Percentiles rank a stretch among this genome's conserved stretches.
phyloP scores from a whole-genome alignment of 257 asterid species.

The Thymus mandschuricus region DNA sequence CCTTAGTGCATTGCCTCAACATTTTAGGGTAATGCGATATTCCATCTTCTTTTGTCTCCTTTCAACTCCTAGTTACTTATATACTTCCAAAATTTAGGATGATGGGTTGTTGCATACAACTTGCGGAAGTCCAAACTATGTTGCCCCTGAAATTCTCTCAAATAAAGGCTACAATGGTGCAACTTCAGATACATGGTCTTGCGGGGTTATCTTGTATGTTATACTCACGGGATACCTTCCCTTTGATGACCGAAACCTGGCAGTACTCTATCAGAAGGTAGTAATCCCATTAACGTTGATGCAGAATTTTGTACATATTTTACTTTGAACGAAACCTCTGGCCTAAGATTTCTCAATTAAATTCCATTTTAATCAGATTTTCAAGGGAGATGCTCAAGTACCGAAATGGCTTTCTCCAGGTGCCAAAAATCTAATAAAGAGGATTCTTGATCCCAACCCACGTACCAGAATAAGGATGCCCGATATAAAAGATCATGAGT shows the following conservation, averaged over 20 bases:
- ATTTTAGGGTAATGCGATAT: conserved; percentile 66
- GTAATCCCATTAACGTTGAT: conserved; percentile 32
- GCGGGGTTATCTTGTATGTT: conserved; percentile 90
- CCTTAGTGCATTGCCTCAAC: conserved; percentile 97
- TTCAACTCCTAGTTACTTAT: neutral
- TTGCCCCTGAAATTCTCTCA: conserved; percentile 93
- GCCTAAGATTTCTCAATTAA: conserved; percentile 13
- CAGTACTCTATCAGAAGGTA: conserved; percentile 97
- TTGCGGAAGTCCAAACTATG: conserved; percentile 99
- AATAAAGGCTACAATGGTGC: conserved; percentile 96
- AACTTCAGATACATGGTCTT: conserved; percentile 93
- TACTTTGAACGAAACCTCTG: conserved; percentile 4
- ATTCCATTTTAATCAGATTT: conserved; percentile 54
- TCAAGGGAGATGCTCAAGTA: conserved; percentile 83
- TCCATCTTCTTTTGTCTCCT: conserved; percentile 15
- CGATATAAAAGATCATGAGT: conserved; percentile 70
- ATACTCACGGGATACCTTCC: conserved; percentile 96
- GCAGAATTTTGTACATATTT: neutral
- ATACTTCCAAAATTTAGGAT: conserved; percentile 49
- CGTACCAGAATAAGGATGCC: conserved; percentile 66
- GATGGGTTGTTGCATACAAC: conserved; percentile 96
- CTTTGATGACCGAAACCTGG: conserved; percentile 91
- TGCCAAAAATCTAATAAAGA: conserved; percentile 73
- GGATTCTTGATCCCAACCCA: conserved; percentile 95
- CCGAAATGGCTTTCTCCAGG: conserved; percentile 94